phyloP scores from a whole-genome alignment of 2,329 filamentous ascomycete species.

The Epichloe festucae region DNA sequence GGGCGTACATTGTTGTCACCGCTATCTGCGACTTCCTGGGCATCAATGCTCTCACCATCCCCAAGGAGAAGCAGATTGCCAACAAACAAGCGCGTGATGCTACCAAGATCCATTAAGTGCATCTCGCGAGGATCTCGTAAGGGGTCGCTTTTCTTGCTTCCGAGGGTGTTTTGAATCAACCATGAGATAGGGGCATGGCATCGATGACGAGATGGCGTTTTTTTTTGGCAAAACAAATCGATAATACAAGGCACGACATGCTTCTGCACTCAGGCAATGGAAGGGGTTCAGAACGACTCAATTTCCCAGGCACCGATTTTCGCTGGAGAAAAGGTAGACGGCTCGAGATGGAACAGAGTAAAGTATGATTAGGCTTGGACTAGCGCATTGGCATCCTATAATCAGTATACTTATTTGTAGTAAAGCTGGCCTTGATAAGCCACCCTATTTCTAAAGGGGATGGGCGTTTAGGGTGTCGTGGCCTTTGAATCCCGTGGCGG shows the following conservation, averaged over 20 bases:
- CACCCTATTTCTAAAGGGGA: neutral
- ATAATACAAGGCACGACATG: no score
- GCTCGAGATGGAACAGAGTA: neutral
- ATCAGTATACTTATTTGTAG: neutral
- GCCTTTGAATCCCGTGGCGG: neutral
- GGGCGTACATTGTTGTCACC: constrained; percentile 82
- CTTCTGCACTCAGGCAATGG: no score
- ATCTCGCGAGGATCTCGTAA: neutral
- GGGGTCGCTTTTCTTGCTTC: neutral
- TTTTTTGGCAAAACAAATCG: no score
- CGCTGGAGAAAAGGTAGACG: no score
- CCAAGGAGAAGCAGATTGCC: constrained; percentile 44
- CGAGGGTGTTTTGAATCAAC: no score
- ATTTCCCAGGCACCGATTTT: no score
- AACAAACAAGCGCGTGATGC: constrained; percentile 32
- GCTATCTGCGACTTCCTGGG: constrained; percentile 85
- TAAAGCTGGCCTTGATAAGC: neutral
- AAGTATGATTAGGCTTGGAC: neutral
- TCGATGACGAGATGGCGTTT: no score
- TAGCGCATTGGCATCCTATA: neutral
- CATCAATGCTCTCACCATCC: constrained; percentile 90
- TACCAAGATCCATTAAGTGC: constrained; percentile 21
- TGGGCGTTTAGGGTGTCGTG: neutral
- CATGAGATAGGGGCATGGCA: no score
- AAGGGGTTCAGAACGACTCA: no score